Base-by-base conservation (phyloP, 2,329 filamentous ascomycete species). In the Penicillium sp. region DNA sequence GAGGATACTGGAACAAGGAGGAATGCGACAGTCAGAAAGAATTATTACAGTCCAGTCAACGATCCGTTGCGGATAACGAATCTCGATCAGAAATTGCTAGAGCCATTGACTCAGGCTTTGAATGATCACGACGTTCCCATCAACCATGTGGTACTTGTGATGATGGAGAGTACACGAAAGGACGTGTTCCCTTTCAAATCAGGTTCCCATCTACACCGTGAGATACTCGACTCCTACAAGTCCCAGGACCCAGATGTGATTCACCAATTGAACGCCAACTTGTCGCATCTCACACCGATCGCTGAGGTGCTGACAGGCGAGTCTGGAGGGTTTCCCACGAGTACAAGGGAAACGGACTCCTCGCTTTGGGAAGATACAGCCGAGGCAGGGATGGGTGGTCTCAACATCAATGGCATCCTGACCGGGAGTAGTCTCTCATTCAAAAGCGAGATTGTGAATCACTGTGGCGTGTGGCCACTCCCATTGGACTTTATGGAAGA, bases 11-110 rank as follows among this genome's bases (percentile, higher is more conserved):
- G 16, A 13, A 33, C 30, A 4, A 48, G 7, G 42, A 46, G 30
- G 0, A 37, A 22, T 16, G 37, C 3, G 35, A 26, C 45, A 28
- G 2, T 10, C 6, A 35, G 0, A 3, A 53, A 52, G 6, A 63
- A 68, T 26, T 65, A 55, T n/a, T 75, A 75, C 40, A 68, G 69
- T 19, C 71, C 73, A 2, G 61, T 67, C 13, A 58, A 66, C 6
- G 73, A 75, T 63, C 73, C 73, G 19, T 59, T 75, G 55, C 62
- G 70, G 14, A 74, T 75, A 35, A 69, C 71, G 4, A 75, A 75
- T 40, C 60, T 74, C 6, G 66, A 74, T 55, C 62, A 61, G n/a
- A 67, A 66, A 13, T 28, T 73, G 5, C 45, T 73, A 28, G 68
- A 69, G 33, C 67, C 68, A 16, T 53, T 75, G 33, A 42, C 69